Evolutionary conservation across 345 rosid genomes (phyloP).

Genomic region (Moringa oleifera): DNA sequence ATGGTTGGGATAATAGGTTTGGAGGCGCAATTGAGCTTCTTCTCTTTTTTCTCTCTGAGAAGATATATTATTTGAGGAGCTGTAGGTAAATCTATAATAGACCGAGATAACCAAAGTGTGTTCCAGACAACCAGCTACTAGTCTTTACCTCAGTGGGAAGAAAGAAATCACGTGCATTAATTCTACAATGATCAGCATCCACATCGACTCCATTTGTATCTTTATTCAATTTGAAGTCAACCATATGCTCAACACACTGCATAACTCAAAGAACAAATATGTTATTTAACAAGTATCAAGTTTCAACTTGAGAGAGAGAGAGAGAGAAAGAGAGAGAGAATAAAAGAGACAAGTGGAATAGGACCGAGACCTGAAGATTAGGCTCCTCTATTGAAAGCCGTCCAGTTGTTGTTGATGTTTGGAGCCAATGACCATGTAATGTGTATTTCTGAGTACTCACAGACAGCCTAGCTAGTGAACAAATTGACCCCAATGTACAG

Average conservation of each 20-base stretch:
- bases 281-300: slow-evolving; percentile 1
- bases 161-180: slow-evolving; percentile 90
- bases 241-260: slow-evolving; percentile 93
- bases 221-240: slow-evolving; percentile 50
- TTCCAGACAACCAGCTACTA: background rate
- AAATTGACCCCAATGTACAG: slow-evolving; percentile 83
- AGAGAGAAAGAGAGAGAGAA: background rate
- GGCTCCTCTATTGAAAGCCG: slow-evolving; percentile 98
- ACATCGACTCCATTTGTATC: slow-evolving; percentile 36
- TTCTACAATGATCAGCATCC: slow-evolving; percentile 33
- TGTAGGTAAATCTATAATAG: background rate
- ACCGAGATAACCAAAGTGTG: background rate
- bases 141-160: slow-evolving; percentile 79
- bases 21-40: background rate
- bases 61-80: background rate
- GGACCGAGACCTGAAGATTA: slow-evolving; percentile 79
- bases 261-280: slow-evolving; percentile 17
- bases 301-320: background rate
- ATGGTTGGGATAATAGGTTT: background rate
- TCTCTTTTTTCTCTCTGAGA: background rate
- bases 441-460: slow-evolving; percentile 61
- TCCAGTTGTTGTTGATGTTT: slow-evolving; percentile 96
- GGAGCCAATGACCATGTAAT: slow-evolving; percentile 92
- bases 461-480: slow-evolving; percentile 72
- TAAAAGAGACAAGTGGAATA: slow-evolving; percentile 6